phyloP scores from a whole-genome alignment of 352 stramenopile species.

The Phytophthora gonapodyides region DNA sequence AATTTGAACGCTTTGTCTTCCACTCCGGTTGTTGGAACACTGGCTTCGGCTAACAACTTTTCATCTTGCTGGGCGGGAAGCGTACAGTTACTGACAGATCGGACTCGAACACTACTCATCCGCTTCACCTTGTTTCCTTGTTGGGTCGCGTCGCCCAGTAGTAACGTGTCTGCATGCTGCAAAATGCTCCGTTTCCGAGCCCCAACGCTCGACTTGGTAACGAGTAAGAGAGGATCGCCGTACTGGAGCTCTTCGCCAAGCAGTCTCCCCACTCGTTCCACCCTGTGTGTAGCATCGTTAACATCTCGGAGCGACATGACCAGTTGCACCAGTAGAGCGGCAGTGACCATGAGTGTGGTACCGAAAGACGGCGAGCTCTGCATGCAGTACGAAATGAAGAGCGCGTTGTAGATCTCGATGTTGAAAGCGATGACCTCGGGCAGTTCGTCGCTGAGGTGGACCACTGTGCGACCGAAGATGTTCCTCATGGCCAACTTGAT shows the following conservation, averaged over 20 bases:
- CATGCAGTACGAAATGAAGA: conserved; percentile 38
- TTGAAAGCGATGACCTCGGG: conserved; percentile 32
- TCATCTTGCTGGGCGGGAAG: neutral
- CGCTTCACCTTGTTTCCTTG: neutral
- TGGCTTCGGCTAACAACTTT: neutral
- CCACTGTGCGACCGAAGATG: conserved; percentile 19
- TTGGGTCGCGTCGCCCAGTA: conserved; percentile 5
- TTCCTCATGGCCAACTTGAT: conserved; percentile 36
- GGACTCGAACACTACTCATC: no score
- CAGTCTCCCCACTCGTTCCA: conserved; percentile 12
- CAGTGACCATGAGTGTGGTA: conserved; percentile 23
- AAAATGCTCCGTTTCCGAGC: conserved; percentile 9
- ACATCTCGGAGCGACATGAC: conserved; percentile 25
- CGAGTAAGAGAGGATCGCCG: neutral
- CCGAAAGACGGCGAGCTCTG: conserved; percentile 29
- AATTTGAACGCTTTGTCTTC: conserved; percentile 3
- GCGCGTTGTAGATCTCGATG: conserved; percentile 29
- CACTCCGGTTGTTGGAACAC: neutral
- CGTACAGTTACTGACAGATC: no score
- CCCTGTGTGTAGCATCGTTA: conserved; percentile 5
- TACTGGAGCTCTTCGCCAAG: conserved; percentile 16
- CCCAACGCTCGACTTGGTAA: conserved; percentile 14
- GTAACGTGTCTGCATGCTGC: conserved; percentile 13
- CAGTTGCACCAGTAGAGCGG: conserved; percentile 13
- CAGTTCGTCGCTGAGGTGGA: conserved; percentile 32